These are phyloP conservation scores for Chimonanthus salicifolius DNA, from an alignment of 164 flowering plant species.

Conservation along the genomic window DNA sequence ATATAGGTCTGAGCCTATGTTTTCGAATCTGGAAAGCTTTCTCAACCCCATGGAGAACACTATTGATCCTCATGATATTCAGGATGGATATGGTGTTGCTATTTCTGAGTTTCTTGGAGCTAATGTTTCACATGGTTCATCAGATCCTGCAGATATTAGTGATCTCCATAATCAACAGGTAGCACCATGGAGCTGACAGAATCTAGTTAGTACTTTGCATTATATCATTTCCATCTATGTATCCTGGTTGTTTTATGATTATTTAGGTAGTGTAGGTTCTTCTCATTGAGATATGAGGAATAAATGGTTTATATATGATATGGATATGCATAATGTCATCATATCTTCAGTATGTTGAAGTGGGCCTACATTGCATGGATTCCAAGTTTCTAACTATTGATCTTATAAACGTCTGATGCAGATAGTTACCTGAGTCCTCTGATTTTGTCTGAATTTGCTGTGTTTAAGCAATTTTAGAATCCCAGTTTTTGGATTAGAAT, in stretches of 20 bases:
- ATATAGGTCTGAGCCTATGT: conserved; percentile 46
- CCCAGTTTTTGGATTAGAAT: too few relatives aligned
- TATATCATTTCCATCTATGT: not conserved
- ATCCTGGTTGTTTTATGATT: not conserved
- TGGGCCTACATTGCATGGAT: too few relatives aligned
- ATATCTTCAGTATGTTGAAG: too few relatives aligned
- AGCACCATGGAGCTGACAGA: conserved; percentile 8
- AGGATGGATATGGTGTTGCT: conserved; percentile 77
- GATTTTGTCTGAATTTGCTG: too few relatives aligned
- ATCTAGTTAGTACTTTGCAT: not conserved
- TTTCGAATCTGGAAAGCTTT: conserved; percentile 43
- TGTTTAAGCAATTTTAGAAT: too few relatives aligned
- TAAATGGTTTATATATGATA: too few relatives aligned
- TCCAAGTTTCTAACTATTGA: too few relatives aligned
- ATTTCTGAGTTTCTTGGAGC: conserved; percentile 67
- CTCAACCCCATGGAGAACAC: conserved; percentile 36
- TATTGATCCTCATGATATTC: conserved; percentile 50
- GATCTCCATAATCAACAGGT: conserved; percentile 75
- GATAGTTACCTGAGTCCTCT: too few relatives aligned
- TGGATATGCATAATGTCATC: too few relatives aligned
- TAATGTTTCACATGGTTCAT: conserved; percentile 55
- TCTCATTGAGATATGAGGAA: too few relatives aligned
- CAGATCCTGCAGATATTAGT: conserved; percentile 43
- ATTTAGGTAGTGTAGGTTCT: not conserved
- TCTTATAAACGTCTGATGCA: too few relatives aligned